These are phyloP conservation scores for Syncephalastrum racemosum DNA, from an alignment of 371 early-diverging fungal genomes.

Conservation along the genomic window DNA sequence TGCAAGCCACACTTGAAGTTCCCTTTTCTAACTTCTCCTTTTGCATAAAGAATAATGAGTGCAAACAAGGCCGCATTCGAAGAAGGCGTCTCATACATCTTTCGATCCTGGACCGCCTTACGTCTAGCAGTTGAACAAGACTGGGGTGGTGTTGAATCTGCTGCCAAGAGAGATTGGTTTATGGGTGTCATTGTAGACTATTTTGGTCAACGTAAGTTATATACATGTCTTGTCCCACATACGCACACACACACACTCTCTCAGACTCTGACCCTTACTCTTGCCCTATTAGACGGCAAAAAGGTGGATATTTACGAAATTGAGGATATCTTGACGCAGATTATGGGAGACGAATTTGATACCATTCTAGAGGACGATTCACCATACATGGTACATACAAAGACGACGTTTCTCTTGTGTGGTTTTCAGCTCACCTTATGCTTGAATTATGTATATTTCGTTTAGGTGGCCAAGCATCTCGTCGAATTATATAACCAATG, in stretches of 20 bases:
- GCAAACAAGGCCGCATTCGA: constrained; percentile 56
- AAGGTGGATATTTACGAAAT: constrained; percentile 61
- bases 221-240: constrained; percentile 1
- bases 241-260: neutral
- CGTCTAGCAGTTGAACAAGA: constrained; percentile 76
- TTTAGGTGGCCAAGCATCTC: constrained; percentile 53
- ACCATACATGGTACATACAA: constrained; percentile 38
- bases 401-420: neutral
- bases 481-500: constrained; percentile 53
- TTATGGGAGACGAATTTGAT: constrained; percentile 71
- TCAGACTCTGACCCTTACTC: too few species aligned
- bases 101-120: constrained; percentile 76
- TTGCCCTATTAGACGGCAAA: constrained; percentile 50
- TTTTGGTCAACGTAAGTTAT: constrained; percentile 61
- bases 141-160: constrained; percentile 79
- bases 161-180: constrained; percentile 77
- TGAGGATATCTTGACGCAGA: constrained; percentile 60
- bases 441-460: neutral
- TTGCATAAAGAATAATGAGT: neutral
- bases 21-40: constrained; percentile 1
- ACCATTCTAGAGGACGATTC: constrained; percentile 66
- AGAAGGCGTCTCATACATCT: constrained; percentile 56
- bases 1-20: constrained; percentile 2
- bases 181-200: constrained; percentile 67
- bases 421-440: neutral